phyloP scores from a whole-genome alignment of 2,329 filamentous ascomycete genomes.

The Fusarium paranaense region DNA sequence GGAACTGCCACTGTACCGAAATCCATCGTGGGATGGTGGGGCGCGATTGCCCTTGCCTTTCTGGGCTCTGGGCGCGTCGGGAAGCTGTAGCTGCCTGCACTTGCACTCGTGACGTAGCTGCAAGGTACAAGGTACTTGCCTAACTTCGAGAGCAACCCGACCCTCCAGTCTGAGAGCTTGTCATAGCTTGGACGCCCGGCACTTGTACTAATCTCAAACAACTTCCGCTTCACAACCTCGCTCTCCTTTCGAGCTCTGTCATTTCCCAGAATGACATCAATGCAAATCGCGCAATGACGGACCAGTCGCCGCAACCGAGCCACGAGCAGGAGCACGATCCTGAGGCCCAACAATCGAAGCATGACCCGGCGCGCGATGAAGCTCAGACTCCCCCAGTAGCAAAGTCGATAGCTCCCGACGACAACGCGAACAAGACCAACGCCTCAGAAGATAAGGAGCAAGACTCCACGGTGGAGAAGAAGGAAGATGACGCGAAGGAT shows the following conservation, averaged over 20 bases:
- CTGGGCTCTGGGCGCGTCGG: conserved; percentile 27
- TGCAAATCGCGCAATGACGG: conserved; percentile 54
- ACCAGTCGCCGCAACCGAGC: conserved; percentile 52
- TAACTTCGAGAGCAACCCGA: conserved; percentile 21
- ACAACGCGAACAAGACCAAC: conserved; percentile 48
- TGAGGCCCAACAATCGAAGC: conserved; percentile 29
- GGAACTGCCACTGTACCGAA: conserved; percentile 8
- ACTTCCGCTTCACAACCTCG: conserved; percentile 16
- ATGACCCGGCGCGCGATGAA: conserved; percentile 31
- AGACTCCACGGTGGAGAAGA: not conserved
- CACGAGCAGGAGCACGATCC: conserved; percentile 38
- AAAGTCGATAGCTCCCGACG: conserved; percentile 9
- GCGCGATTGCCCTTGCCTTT: conserved; percentile 21
- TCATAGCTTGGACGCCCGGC: conserved; percentile 37
- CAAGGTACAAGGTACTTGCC: conserved; percentile 36
- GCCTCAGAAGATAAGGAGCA: conserved; percentile 58
- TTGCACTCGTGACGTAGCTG: conserved; percentile 49
- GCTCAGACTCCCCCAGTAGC: conserved; percentile 8
- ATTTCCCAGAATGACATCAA: conserved; percentile 47
- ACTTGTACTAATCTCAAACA: conserved; percentile 18
- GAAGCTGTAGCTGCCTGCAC: conserved; percentile 27
- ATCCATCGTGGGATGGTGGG: conserved; percentile 37
- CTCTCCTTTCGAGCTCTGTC: conserved; percentile 23
- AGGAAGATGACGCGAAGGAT: conserved; percentile 8
- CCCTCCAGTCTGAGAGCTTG: conserved; percentile 34